phyloP scores from a whole-genome alignment of 1,139 yeast species.

The Spathaspora sp. region DNA sequence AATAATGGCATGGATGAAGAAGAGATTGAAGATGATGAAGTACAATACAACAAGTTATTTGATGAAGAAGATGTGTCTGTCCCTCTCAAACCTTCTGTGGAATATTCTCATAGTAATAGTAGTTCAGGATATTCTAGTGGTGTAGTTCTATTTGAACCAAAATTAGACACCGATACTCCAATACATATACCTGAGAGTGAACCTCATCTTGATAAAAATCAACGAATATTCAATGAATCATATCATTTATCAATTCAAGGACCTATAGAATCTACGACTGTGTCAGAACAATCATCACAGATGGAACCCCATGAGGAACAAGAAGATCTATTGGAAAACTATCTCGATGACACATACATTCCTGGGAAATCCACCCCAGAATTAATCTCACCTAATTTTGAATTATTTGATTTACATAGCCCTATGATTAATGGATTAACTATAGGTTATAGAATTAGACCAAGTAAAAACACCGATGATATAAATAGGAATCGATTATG shows the following conservation, averaged over 20 bases:
- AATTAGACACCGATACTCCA: not conserved
- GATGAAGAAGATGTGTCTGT: constrained; percentile 17
- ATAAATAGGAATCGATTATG: constrained; percentile 16
- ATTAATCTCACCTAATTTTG: constrained; percentile 11
- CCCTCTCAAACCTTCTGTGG: not conserved
- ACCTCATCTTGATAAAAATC: not conserved
- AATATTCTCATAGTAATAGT: not conserved
- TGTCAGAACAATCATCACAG: not conserved
- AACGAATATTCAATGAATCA: constrained; percentile 23
- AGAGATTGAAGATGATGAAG: constrained; percentile 51
- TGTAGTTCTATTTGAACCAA: not conserved
- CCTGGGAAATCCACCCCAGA: not conserved
- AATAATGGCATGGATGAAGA: constrained; percentile 47
- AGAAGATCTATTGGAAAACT: constrained; percentile 36
- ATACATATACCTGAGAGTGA: not conserved
- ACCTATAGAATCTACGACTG: constrained; percentile 3
- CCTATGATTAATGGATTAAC: constrained; percentile 42
- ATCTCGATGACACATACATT: constrained; percentile 20
- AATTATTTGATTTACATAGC: constrained; percentile 31
- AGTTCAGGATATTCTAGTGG: not conserved
- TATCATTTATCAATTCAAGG: constrained; percentile 36
- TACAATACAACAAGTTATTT: constrained; percentile 21
- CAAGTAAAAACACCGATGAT: constrained; percentile 1
- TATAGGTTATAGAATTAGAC: constrained; percentile 28
- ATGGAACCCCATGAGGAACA: constrained; percentile 7